Percentiles rank a stretch among this genome's conserved stretches.
These are phyloP conservation scores for Synchytrium microbalum DNA, from an alignment of 371 early-diverging fungal species.

Conservation along the genomic window DNA sequence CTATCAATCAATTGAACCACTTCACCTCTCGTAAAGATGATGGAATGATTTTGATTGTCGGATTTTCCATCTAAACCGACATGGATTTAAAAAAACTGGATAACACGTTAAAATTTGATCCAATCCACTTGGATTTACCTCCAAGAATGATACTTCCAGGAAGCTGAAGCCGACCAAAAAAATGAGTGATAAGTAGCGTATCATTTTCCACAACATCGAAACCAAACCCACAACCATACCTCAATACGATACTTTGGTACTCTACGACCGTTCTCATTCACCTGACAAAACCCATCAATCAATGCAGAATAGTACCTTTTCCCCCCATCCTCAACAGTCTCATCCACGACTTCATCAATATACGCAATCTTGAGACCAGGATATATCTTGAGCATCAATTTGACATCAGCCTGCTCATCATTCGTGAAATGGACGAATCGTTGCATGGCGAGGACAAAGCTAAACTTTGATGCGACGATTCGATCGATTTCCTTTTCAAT, in stretches of 20 bases:
- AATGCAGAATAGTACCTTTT: constrained; percentile 8
- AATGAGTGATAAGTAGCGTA: constrained; percentile 32
- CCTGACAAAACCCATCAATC: constrained; percentile 12
- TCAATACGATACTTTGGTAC: constrained; percentile 13
- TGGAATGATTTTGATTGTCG: constrained; percentile 82
- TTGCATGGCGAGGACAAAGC: constrained; percentile 84
- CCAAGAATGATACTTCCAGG: constrained; percentile 86
- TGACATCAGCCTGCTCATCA: constrained; percentile 69
- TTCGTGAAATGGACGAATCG: constrained; percentile 66
- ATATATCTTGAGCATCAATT: constrained; percentile 67
- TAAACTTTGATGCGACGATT: constrained; percentile 50
- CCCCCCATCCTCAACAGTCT: background rate
- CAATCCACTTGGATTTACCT: too few species aligned
- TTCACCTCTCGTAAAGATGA: constrained; percentile 74
- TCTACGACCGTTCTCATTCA: constrained; percentile 5
- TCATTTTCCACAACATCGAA: background rate
- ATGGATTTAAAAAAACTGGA: constrained; percentile 3
- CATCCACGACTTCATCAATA: constrained; percentile 54
- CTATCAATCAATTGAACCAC: constrained; percentile 65
- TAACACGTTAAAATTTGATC: constrained; percentile 10
- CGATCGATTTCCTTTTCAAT: constrained; percentile 48
- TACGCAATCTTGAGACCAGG: constrained; percentile 78
- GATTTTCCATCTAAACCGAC: constrained; percentile 77
- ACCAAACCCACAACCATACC: constrained; percentile 2
- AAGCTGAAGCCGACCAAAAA: constrained; percentile 66